Base-by-base conservation (phyloP, 257 asterid genomes). In the Solanum virginianum region DNA sequence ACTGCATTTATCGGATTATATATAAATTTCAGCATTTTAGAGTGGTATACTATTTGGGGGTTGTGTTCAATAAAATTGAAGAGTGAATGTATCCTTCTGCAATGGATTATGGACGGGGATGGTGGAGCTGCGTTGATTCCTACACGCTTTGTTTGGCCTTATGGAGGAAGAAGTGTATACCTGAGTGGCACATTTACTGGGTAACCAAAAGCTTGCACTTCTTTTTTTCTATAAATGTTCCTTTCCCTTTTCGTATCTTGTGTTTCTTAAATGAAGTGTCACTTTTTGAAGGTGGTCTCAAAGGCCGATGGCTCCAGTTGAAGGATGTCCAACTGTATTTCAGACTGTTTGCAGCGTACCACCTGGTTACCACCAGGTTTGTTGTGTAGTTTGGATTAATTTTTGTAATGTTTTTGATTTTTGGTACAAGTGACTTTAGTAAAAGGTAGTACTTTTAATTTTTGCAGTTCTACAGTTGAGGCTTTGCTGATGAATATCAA, bases 111-210 rank as follows among this genome's bases (percentile, higher is more conserved):
- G 68, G 32, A 60, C 68, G 68, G 68, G 68, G 68, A 92, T 83
- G 85, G 89, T 86, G 95, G 93, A 17, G 83, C 91, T 80, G 92
- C 87, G 85, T 86, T 93, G 91, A 89, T 94, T 63, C 95, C 98
- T 0, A 90, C 93, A 20, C 91, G 95, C 57, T 94, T 95, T 60
- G 95, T 91, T 69, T 95, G 99, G 99, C 97, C 95, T 84, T 88
- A 95, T 87, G 99, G 98, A 55, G 99, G 99, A 20, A 92, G 95
- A 85, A 86, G 89, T 87, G 99, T 95, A 89, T 90, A 71, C 83
- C 88, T 95, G 85, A 89, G 92, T 88, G 97, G 97, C 88, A 89
- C 99, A 3, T 95, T 95, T 83, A 95, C 97, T 13, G 97, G 99
- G 99, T 95, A 85, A 60, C 85, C 41, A 59, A 54, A 36, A 8